Evolutionary conservation across 129 eudicot genomes (phyloP).

Genomic region (Lactuca saligna): DNA sequence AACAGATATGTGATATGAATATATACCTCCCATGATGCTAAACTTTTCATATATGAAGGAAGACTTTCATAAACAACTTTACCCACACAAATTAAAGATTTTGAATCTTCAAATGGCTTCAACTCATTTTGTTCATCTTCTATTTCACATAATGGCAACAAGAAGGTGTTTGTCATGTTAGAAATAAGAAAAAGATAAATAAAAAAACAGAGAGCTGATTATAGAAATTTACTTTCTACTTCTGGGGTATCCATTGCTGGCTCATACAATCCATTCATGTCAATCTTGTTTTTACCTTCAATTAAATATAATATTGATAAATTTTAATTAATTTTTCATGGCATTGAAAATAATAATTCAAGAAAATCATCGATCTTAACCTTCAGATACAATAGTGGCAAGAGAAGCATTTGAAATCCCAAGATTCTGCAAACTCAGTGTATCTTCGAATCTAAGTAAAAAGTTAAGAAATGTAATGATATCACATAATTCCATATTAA

Average conservation of each 20-base stretch:
- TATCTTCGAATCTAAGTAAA: constrained; percentile 62
- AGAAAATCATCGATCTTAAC: constrained; percentile 30
- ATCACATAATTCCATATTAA: background rate
- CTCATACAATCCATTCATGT: constrained; percentile 39
- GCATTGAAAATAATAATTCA: background rate
- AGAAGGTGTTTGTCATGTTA: constrained; percentile 21
- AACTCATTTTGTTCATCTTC: constrained; percentile 36
- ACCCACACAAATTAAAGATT: constrained; percentile 33
- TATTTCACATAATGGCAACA: constrained; percentile 14
- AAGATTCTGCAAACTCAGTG: constrained; percentile 64
- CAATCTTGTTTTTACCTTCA: constrained; percentile 38
- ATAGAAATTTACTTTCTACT: constrained; percentile 40
- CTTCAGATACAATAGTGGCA: constrained; percentile 81
- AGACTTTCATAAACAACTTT: constrained; percentile 76
- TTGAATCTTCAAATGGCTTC: constrained; percentile 36
- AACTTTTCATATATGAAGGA: constrained; percentile 71
- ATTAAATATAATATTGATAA: background rate
- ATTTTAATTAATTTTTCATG: background rate
- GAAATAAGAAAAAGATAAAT: background rate
- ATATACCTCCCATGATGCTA: constrained; percentile 83
- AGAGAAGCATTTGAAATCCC: constrained; percentile 84
- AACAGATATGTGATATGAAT: background rate
- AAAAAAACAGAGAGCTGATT: background rate
- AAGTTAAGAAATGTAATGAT: constrained; percentile 39
- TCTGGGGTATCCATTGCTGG: constrained; percentile 20